Evolutionary conservation across 441 rosid genomes (phyloP).

Genomic region (Pelargonium cotyledonis): DNA sequence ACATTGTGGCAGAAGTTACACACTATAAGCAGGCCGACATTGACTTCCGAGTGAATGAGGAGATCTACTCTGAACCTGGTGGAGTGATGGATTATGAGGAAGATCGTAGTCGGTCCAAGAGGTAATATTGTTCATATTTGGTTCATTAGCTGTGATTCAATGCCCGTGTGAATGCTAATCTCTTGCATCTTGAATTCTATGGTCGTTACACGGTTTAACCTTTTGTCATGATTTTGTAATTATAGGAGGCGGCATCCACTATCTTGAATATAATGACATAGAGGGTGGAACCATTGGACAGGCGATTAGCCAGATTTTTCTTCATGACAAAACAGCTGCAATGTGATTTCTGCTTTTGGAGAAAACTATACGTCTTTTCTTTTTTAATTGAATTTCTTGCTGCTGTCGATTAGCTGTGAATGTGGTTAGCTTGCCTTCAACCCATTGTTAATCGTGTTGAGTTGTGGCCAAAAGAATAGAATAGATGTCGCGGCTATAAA

Average conservation of each 20-base stretch:
- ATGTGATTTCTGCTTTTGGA: conserved; percentile 13
- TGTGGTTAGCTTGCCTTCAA: conserved; percentile 22
- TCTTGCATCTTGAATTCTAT: neutral
- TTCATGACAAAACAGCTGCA: conserved; percentile 21
- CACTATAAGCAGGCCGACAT: conserved; percentile 87
- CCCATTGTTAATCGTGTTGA: conserved; percentile 24
- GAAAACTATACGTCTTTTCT: no score
- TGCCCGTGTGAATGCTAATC: neutral
- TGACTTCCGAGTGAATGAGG: conserved; percentile 87
- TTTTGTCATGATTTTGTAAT: neutral
- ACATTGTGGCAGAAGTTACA: conserved; percentile 98
- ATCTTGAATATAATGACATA: conserved; percentile 34
- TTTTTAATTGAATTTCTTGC: conserved; percentile 19
- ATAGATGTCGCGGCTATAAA: conserved; percentile 14
- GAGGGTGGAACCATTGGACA: conserved; percentile 21
- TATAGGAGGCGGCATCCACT: conserved; percentile 89
- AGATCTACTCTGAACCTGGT: conserved; percentile 84
- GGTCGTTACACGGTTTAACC: no score
- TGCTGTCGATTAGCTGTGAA: conserved; percentile 21
- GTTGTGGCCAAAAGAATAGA: conserved; percentile 18
- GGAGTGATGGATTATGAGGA: conserved; percentile 98
- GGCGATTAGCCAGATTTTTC: conserved; percentile 32
- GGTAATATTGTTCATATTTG: conserved; percentile 34
- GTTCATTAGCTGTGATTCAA: neutral
- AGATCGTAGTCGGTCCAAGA: conserved; percentile 89